A percentile compares a stretch with the other conserved stretches of the same genome.
Evolutionary conservation across 352 stramenopile species (phyloP).

Genomic region (Chrysophaeum taylorii): DNA sequence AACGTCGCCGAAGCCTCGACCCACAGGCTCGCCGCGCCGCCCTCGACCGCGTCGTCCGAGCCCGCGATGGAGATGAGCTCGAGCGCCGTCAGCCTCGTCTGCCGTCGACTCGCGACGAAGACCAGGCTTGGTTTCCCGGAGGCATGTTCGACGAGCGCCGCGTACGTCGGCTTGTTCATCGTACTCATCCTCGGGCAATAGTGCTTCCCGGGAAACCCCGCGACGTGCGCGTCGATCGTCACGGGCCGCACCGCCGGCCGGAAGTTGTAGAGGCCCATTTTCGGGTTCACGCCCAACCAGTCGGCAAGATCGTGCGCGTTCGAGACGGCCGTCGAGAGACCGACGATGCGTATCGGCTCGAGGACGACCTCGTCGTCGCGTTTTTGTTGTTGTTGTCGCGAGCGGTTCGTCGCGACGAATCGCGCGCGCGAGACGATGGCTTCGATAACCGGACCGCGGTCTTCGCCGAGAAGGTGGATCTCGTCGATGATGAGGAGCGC

Average conservation of each 20-base stretch:
- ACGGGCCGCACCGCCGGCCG: slow-evolving; percentile 84
- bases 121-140: slow-evolving; percentile 83
- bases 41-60: slow-evolving; percentile 41
- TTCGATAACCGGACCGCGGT: slow-evolving; percentile 83
- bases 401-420: slow-evolving; percentile 50
- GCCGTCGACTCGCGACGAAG: slow-evolving; percentile 94
- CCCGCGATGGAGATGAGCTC: slow-evolving; percentile 88
- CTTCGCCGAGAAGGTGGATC: slow-evolving; percentile 90
- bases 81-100: slow-evolving; percentile 92
- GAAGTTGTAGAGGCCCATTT: slow-evolving; percentile 81
- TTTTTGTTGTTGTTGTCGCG: background rate
- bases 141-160: slow-evolving; percentile 87
- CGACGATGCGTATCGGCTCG: slow-evolving; percentile 74
- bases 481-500: slow-evolving; percentile 89
- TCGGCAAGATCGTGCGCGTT: slow-evolving; percentile 88
- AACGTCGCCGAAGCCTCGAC: slow-evolving; percentile 75
- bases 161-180: slow-evolving; percentile 99
- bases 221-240: slow-evolving; percentile 88
- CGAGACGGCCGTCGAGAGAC: slow-evolving; percentile 85
- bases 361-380: slow-evolving; percentile 13
- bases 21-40: slow-evolving; percentile 61
- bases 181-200: slow-evolving; percentile 90
- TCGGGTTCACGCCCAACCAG: slow-evolving; percentile 83
- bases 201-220: slow-evolving; percentile 87
- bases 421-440: slow-evolving; percentile 79